Percentiles rank a stretch among this genome's conserved stretches.
These are phyloP conservation scores for Rosa persica DNA, from an alignment of 306 rosid species.

Conservation along the genomic window DNA sequence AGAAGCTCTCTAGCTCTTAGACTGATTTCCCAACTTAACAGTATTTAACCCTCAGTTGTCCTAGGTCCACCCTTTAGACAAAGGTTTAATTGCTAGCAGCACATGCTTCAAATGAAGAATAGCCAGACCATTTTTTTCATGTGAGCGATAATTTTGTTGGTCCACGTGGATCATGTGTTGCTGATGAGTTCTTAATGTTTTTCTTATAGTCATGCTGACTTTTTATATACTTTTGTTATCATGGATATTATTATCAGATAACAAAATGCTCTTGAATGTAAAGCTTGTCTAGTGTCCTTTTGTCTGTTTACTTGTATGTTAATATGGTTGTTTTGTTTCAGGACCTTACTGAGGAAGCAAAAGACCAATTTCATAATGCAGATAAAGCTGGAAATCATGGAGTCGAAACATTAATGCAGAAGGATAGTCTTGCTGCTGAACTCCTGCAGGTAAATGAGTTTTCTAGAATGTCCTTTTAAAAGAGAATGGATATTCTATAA, in stretches of 20 bases:
- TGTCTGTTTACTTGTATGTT: not conserved
- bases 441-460: conserved; percentile 66
- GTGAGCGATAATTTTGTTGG: not conserved
- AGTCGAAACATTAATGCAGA: conserved; percentile 38
- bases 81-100: not conserved
- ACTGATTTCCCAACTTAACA: not conserved
- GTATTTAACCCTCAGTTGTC: not conserved
- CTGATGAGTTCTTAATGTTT: not conserved
- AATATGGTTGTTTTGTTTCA: conserved; percentile 38
- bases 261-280: not conserved
- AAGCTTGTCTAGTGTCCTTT: not conserved
- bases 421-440: conserved; percentile 42
- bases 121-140: not conserved
- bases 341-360: conserved; percentile 55
- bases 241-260: not conserved
- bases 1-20: not conserved
- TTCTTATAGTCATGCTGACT: not conserved
- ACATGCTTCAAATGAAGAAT: not conserved
- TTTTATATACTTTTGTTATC: not conserved
- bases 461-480: not conserved
- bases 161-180: not conserved
- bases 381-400: conserved; percentile 47
- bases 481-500: not conserved
- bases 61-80: not conserved
- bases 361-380: conserved; percentile 34